Base-by-base conservation (phyloP, 2,329 filamentous ascomycete species). In the Curvularia sp. region DNA sequence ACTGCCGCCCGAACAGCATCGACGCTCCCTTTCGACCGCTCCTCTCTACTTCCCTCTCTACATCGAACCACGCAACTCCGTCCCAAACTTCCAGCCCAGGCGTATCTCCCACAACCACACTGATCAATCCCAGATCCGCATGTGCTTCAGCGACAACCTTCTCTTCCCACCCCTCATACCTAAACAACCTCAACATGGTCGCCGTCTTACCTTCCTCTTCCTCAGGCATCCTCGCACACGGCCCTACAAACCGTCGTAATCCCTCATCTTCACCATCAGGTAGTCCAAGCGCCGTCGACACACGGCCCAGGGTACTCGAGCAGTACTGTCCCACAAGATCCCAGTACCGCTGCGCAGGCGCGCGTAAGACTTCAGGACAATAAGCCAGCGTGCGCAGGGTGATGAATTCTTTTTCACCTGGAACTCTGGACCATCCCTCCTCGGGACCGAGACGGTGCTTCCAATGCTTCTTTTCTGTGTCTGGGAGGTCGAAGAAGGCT, bases 391-490 rank as follows among this genome's bases (percentile, higher is more conserved):
- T 74, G 4, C 75, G 66, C 2, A 78, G 50, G 0, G 75, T 77
- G 58, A 78, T 75, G 61, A 78, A 77, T 57, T 78, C 75, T 53
- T 78, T 78, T 53, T 78, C 75, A 7, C 75, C 75, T 0, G 64
- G 65, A 18, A 78, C 73, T 20, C 65, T 66, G 22, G 64, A 67
- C 72, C 73, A 78, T 33, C 75, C 75, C 64, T 77, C 75, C 64
- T 78, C 75, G 41, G 66, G 65, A 18, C 69, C 67, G 33, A 76
- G 69, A n/a, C 64, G 64, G 41, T 72, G 74, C 35, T 71, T 70
- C 73, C 72, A 78, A 38, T 58, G 42, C 15, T 49, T 15, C 43
- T 78, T 78, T 30, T 71, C 61, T 0, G 54, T 38, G 33, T 58
- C 53, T 6, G 70, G 65, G 1, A 66, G 67, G 26, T 61, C 54